Evolutionary conservation across 106 monocot species (phyloP), one percentile per base, ranked within the genome.

Genomic region (Alisma plantagoaquatica): DNA sequence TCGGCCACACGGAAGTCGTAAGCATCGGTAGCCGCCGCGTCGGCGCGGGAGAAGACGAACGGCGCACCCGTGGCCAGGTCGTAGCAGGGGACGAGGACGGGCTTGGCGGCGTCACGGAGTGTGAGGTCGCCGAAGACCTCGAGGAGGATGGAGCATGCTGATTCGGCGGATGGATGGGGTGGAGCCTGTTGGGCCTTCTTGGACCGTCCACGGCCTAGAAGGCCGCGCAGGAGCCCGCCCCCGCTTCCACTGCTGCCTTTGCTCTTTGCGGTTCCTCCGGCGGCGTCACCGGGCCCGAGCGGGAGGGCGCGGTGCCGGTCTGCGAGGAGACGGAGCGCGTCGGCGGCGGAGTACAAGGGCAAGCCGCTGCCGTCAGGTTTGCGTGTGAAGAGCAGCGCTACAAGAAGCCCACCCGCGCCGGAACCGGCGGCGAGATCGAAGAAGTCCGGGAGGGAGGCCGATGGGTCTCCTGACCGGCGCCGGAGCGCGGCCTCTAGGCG

Each of bases 81-180:
- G n/a, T n/a, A n/a, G n/a, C n/a, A n/a, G n/a, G n/a, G n/a, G n/a
- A n/a, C n/a, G n/a, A n/a, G n/a, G n/a, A n/a, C n/a, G n/a, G n/a
- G 53, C 69, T 84, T 79, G 27, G 71, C 54, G 2, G 84, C 84
- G 49, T 79, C 84, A 23, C 79, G 75, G 48, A 78, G 57, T 29
- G 84, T 79, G 73, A 84, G 79, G 48, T 73, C 56, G 57, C 79
- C 79, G 4, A 72, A 66, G 47, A 73, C 75, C 2, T 62, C 56
- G 14, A 53, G n/a, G 29, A 76, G 56, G 28, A 79, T 75, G 71
- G 67, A 84, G 79, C 84, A 79, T 14, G 84, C n/a, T n/a, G n/a
- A n/a, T n/a, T n/a, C n/a, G n/a, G n/a, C n/a, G n/a, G n/a, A n/a
- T n/a, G 75, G 49, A 84, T 59, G 49, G 79, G 79, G 24, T 76